A percentile compares a stretch with the other conserved stretches of the same genome.
Evolutionary conservation across 257 asterid species (phyloP).

Genomic region (Misopates orontium): DNA sequence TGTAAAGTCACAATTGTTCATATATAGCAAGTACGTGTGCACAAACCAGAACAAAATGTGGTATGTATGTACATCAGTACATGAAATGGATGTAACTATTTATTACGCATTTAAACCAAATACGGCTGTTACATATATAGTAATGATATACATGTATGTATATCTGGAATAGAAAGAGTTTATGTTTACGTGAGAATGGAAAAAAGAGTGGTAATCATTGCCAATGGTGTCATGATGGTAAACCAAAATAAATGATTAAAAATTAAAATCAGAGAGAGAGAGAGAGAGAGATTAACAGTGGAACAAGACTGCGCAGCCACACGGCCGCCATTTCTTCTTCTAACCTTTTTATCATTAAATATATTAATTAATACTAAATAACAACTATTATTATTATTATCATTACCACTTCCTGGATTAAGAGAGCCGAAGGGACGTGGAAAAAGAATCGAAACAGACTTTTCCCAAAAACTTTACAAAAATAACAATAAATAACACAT

Average conservation of each 20-base stretch:
- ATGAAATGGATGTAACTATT: too few relatives aligned
- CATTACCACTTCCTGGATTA: slow-evolving; percentile 15
- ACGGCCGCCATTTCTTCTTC: slow-evolving; percentile 68
- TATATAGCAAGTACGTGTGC: too few relatives aligned
- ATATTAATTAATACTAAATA: slow-evolving; percentile 18
- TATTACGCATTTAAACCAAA: too few relatives aligned
- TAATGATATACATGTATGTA: slow-evolving; percentile 16
- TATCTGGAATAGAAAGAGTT: slow-evolving; percentile 6
- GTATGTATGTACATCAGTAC: too few relatives aligned
- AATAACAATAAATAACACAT: slow-evolving; percentile 1
- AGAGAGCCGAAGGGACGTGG: slow-evolving; percentile 31
- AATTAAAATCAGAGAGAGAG: slow-evolving; percentile 12
- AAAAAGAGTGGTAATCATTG: slow-evolving; percentile 38
- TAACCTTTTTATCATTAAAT: slow-evolving; percentile 21
- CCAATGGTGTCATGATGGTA: slow-evolving; percentile 46
- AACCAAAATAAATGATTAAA: slow-evolving; percentile 20
- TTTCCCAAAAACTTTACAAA: neutral
- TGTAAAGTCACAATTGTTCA: too few relatives aligned
- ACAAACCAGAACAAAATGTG: too few relatives aligned
- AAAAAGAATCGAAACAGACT: slow-evolving; percentile 40
- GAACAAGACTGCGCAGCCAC: slow-evolving; percentile 54
- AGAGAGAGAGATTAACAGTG: slow-evolving; percentile 7
- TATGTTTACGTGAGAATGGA: neutral
- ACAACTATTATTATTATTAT: slow-evolving; percentile 25
- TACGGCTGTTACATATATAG: too few relatives aligned